Evolutionary conservation across 805 yeast genomes (phyloP).

Genomic region (Candida patagonica): DNA sequence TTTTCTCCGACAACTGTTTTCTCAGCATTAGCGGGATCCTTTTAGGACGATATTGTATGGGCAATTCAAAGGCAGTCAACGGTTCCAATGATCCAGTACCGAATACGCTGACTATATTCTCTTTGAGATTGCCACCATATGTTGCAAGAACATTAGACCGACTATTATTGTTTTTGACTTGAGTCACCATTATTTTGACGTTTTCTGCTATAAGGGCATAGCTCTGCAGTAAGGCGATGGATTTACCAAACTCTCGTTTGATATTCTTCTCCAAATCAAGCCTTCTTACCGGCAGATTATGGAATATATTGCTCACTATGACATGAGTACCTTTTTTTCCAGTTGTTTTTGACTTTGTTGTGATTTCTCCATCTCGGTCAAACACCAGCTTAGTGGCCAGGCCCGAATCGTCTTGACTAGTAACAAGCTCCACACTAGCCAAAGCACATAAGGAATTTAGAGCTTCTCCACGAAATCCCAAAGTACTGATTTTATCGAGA

Average conservation of each 20-base stretch:
- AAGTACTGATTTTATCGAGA: slow-evolving; percentile 33
- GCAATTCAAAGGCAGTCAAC: slow-evolving; percentile 4
- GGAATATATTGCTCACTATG: slow-evolving; percentile 48
- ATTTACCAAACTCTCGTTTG: slow-evolving; percentile 63
- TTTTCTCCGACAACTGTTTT: slow-evolving; percentile 9
- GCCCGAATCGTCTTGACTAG: slow-evolving; percentile 37
- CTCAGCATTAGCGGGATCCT: slow-evolving; percentile 41
- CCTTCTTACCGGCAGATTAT: slow-evolving; percentile 69
- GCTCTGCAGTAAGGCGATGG: slow-evolving; percentile 53
- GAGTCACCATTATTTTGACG: slow-evolving; percentile 52
- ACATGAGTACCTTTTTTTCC: slow-evolving; percentile 67
- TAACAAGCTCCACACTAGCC: slow-evolving; percentile 40
- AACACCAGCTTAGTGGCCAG: slow-evolving; percentile 48
- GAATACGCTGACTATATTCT: slow-evolving; percentile 57
- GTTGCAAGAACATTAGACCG: slow-evolving; percentile 51
- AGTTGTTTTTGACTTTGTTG: slow-evolving; percentile 30
- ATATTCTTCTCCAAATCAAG: slow-evolving; percentile 59
- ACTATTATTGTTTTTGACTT: slow-evolving; percentile 37
- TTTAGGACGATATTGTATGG: neutral
- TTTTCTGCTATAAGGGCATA: slow-evolving; percentile 54
- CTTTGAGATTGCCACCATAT: slow-evolving; percentile 38
- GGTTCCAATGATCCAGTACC: slow-evolving; percentile 61
- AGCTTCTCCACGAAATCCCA: slow-evolving; percentile 73
- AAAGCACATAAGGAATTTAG: slow-evolving; percentile 44
- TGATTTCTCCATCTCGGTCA: slow-evolving; percentile 45